phyloP scores from a whole-genome alignment of 2,329 filamentous ascomycete species.

The Bretziella fagacearum region DNA sequence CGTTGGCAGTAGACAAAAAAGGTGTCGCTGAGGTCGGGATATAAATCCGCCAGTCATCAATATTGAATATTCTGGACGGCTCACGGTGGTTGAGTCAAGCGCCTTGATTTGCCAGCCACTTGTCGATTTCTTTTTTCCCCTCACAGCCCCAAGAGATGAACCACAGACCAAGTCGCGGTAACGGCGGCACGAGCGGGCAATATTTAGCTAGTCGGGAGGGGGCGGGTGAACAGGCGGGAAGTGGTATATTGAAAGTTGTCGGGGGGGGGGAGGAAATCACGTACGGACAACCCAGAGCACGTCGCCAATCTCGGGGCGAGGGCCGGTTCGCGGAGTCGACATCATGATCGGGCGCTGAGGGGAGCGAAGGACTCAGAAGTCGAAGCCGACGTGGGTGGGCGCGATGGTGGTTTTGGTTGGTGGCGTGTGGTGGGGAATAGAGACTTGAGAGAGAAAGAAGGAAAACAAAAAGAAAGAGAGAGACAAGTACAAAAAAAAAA shows the following conservation, averaged over 20 bases:
- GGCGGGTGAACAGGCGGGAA: slow-evolving; percentile 5
- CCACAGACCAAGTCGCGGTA: neutral
- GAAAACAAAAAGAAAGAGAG: slow-evolving; percentile 4
- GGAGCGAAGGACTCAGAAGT: neutral
- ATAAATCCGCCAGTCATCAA: too few relatives aligned
- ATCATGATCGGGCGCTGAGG: neutral
- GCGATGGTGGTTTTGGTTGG: slow-evolving; percentile 17
- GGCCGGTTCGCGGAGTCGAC: slow-evolving; percentile 16
- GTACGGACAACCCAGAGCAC: slow-evolving; percentile 56
- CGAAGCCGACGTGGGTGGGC: slow-evolving; percentile 4
- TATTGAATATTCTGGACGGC: too few relatives aligned
- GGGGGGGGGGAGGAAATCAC: slow-evolving; percentile 20
- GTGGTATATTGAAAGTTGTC: neutral
- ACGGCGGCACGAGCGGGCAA: neutral
- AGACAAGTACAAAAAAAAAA: slow-evolving; percentile 4
- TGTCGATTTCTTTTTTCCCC: neutral
- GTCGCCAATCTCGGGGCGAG: slow-evolving; percentile 43
- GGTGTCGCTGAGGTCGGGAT: too few relatives aligned
- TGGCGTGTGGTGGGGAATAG: slow-evolving; percentile 13
- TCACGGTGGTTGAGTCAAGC: too few relatives aligned
- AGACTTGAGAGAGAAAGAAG: slow-evolving; percentile 4
- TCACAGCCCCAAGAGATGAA: neutral
- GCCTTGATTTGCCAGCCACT: neutral
- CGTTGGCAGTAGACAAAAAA: neutral
- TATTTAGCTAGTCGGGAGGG: neutral